Evolutionary conservation across 2,329 filamentous ascomycete genomes (phyloP).

Genomic region (Phialophora macrospora): DNA sequence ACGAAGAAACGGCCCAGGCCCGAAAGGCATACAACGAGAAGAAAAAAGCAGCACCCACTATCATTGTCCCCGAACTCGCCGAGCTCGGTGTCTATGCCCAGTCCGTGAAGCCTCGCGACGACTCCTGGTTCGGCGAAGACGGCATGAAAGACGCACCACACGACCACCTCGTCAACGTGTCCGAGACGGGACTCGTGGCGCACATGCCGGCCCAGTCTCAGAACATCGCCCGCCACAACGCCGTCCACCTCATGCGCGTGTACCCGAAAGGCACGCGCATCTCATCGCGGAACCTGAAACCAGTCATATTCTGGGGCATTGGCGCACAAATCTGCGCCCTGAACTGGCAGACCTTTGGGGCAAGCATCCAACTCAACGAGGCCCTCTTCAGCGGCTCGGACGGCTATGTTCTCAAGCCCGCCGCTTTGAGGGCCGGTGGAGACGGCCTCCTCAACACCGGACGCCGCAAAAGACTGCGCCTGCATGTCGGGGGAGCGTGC

Average conservation of each 20-base stretch:
- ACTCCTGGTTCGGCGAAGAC: conserved; percentile 36
- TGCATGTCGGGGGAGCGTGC: conserved; percentile 36
- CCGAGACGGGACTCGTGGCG: conserved; percentile 33
- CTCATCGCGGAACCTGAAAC: conserved; percentile 36
- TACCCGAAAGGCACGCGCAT: conserved; percentile 39
- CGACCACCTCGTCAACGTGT: conserved; percentile 38
- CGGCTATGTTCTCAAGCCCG: conserved; percentile 39
- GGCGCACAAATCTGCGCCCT: conserved; percentile 39
- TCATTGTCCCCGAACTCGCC: conserved; percentile 38
- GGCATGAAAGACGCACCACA: conserved; percentile 33
- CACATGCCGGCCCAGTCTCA: conserved; percentile 31
- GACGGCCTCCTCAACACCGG: conserved; percentile 27
- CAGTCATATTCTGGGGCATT: conserved; percentile 37
- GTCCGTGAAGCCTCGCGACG: conserved; percentile 38
- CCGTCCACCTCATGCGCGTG: conserved; percentile 38
- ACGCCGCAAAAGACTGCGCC: conserved; percentile 30
- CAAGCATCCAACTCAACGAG: conserved; percentile 38
- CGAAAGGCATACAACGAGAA: conserved; percentile 35
- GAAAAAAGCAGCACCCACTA: conserved; percentile 29
- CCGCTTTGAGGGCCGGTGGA: conserved; percentile 31
- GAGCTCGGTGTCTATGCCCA: conserved; percentile 40
- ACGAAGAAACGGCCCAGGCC: conserved; percentile 28
- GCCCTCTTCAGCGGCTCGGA: conserved; percentile 38
- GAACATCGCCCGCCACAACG: conserved; percentile 36
- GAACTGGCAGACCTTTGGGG: conserved; percentile 40